Percentiles rank a stretch among this genome's conserved stretches.
Conservation (phyloP, 2,329 filamentous ascomycete genomes). For the Ceratocystis ficicola region DNA sequence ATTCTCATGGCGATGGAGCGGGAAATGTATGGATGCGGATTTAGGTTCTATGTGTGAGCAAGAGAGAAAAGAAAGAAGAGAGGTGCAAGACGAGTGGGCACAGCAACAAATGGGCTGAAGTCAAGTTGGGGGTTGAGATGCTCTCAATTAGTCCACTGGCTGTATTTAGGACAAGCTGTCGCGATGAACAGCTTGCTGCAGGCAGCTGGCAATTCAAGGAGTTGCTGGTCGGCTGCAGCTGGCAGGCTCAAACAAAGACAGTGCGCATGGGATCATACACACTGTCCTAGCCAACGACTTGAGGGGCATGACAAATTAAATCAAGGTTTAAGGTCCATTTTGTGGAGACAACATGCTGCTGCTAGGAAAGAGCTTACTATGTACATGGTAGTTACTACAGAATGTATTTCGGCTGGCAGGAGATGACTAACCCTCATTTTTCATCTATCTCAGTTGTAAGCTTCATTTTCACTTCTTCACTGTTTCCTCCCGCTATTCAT, state of each 20-base stretch:
- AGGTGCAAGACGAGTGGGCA: background rate
- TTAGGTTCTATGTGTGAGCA: background rate
- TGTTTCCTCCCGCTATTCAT: no score
- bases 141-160: background rate
- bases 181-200: constrained; percentile 17
- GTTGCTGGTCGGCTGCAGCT: background rate
- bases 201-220: background rate
- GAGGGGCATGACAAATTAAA: background rate
- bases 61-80: background rate
- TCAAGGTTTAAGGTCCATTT: background rate
- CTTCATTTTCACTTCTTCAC: no score
- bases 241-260: background rate
- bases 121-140: background rate
- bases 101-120: background rate
- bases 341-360: background rate
- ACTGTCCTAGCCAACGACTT: background rate
- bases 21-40: background rate
- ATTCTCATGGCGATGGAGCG: constrained; percentile 49
- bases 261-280: background rate
- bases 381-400: no score
- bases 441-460: no score
- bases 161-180: constrained; percentile 26
- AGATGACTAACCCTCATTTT: no score
- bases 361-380: background rate
- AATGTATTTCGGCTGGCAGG: no score